A percentile compares a stretch with the other conserved stretches of the same genome.
Evolutionary conservation across 495 filamentous ascomycete species (phyloP).

Genomic region (Immersiella caudata): DNA sequence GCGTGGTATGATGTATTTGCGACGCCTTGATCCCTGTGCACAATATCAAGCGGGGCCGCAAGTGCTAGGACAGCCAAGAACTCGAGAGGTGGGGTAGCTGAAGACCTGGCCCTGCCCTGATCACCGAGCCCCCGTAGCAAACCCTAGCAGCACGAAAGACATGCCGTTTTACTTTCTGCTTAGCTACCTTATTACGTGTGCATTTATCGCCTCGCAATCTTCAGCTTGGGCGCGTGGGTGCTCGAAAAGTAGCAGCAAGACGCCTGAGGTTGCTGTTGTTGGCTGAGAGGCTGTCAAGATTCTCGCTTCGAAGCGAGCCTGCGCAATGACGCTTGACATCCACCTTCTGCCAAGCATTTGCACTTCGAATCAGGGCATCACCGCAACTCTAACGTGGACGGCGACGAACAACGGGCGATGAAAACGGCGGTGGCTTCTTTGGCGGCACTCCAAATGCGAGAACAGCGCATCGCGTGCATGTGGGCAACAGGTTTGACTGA

Average conservation of each 20-base stretch:
- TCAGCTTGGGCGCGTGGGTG: not conserved
- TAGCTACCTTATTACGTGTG: not conserved
- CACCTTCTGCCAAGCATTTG: not conserved
- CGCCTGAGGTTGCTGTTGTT: not conserved
- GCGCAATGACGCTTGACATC: not conserved
- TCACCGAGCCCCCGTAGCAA: not conserved
- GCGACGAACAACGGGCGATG: not conserved
- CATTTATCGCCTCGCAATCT: not conserved
- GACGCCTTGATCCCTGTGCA: constrained; percentile 26
- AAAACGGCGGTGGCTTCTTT: not conserved
- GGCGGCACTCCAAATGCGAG: not conserved
- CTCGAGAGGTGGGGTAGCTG: not conserved
- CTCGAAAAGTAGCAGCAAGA: not conserved
- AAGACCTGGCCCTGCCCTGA: not conserved
- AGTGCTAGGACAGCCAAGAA: constrained; percentile 1
- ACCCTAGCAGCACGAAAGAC: not conserved
- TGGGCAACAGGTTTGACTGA: not conserved
- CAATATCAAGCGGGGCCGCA: not conserved
- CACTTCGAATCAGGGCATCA: not conserved
- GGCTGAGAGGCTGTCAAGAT: not conserved
- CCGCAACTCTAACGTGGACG: not conserved
- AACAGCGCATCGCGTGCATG: not conserved
- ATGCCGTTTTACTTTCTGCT: not conserved
- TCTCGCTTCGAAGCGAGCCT: not conserved
- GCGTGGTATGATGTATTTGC: constrained; percentile 32